A percentile compares a stretch with the other conserved stretches of the same genome.
These are phyloP conservation scores for Jaapia argillacea DNA, from an alignment of 768 basidiomycete species.

Conservation along the genomic window DNA sequence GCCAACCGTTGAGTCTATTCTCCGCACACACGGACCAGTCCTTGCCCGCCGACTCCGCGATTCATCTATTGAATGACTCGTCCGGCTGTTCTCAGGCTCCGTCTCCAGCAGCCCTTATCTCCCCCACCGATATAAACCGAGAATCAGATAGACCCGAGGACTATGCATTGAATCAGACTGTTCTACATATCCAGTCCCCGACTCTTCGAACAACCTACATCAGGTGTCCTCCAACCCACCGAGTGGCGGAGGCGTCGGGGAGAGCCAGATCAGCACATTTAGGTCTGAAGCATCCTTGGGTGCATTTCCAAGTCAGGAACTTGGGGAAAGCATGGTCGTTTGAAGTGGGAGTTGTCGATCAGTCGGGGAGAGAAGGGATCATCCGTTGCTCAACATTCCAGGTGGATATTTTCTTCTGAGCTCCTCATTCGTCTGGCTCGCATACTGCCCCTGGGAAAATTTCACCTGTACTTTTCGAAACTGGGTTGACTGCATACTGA, in stretches of 20 bases:
- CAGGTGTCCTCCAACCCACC: too few relatives aligned
- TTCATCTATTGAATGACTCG: constrained; percentile 53
- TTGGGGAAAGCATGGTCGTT: constrained; percentile 63
- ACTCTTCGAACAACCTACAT: constrained; percentile 60
- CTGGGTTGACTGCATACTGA: neutral
- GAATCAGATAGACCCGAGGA: constrained; percentile 17
- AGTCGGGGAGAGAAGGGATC: constrained; percentile 43
- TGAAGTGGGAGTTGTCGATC: constrained; percentile 67
- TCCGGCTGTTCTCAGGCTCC: constrained; percentile 37
- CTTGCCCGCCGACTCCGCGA: constrained; percentile 51
- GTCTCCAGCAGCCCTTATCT: constrained; percentile 35
- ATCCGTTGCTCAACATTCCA: constrained; percentile 74
- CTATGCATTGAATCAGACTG: constrained; percentile 45
- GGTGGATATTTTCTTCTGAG: constrained; percentile 29
- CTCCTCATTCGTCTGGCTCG: constrained; percentile 2
- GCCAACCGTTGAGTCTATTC: constrained; percentile 53
- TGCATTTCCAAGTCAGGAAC: constrained; percentile 67
- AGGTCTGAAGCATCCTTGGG: constrained; percentile 60
- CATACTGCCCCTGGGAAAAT: constrained; percentile 8
- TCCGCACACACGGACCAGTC: constrained; percentile 32
- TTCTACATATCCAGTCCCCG: constrained; percentile 75
- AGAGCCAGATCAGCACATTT: constrained; percentile 19
- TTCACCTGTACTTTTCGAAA: constrained; percentile 3
- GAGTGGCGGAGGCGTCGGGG: constrained; percentile 13
- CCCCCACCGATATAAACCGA: constrained; percentile 23